Conservation (phyloP, 345 rosid species). For the Camelina laxa region DNA sequence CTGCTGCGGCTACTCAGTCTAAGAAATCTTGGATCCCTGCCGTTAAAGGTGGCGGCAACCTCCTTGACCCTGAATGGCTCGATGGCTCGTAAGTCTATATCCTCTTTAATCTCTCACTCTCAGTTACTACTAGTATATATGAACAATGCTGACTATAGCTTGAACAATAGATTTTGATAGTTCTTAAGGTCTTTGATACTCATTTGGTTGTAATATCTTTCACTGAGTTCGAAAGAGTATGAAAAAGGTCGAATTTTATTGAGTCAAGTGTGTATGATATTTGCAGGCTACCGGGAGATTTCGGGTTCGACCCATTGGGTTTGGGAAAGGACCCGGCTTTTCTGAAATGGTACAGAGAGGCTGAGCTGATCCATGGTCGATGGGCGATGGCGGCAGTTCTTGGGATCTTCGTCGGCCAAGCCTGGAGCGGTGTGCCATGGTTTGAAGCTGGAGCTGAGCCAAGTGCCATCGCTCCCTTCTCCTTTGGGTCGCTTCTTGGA, state of each 20-base stretch:
- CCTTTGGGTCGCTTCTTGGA: slow-evolving; percentile 83
- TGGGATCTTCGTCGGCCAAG: slow-evolving; percentile 91
- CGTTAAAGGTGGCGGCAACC: slow-evolving; percentile 88
- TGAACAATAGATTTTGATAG: neutral
- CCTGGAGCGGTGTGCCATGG: slow-evolving; percentile 98
- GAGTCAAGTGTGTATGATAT: neutral
- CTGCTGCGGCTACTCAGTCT: slow-evolving; percentile 63
- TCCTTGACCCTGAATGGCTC: slow-evolving; percentile 94
- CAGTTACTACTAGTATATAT: neutral
- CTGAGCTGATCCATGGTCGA: slow-evolving; percentile 95
- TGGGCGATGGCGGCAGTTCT: slow-evolving; percentile 97
- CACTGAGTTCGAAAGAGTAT: neutral
- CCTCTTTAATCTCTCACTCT: neutral
- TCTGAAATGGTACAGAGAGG: slow-evolving; percentile 97
- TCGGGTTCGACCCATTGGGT: slow-evolving; percentile 92
- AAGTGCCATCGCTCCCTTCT: slow-evolving; percentile 82
- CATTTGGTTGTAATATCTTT: neutral
- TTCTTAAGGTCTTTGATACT: neutral
- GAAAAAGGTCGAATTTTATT: neutral
- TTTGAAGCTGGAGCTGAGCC: slow-evolving; percentile 98
- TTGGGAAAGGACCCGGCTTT: slow-evolving; percentile 98
- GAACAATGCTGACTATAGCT: neutral
- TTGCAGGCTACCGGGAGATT: slow-evolving; percentile 93
- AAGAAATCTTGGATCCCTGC: slow-evolving; percentile 97
- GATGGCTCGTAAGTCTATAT: slow-evolving; percentile 95